phyloP scores from a whole-genome alignment of 495 filamentous ascomycete species.

The Penicillium macrosclerotiorum region DNA sequence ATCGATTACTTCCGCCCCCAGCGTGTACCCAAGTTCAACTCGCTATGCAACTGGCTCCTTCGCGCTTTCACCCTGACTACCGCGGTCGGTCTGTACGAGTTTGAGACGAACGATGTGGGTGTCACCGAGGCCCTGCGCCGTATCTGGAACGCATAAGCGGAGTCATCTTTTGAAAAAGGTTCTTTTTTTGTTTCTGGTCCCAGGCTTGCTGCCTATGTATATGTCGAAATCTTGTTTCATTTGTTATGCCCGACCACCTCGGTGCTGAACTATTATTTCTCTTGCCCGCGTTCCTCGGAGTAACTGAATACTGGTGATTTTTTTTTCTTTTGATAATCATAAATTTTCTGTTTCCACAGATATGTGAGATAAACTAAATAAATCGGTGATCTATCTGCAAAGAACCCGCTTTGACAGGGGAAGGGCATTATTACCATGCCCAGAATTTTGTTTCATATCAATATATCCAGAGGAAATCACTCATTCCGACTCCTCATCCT shows the following conservation, averaged over 20 bases:
- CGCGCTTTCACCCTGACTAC: constrained; percentile 76
- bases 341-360: too few species aligned
- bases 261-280: constrained; percentile 14
- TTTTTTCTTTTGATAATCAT: too few species aligned
- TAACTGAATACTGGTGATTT: constrained; percentile 11
- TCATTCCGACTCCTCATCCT: constrained; percentile 25
- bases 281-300: constrained; percentile 1
- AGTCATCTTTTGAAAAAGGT: constrained; percentile 21
- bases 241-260: constrained; percentile 25
- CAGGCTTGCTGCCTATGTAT: constrained; percentile 34
- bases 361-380: too few species aligned
- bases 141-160: constrained; percentile 70
- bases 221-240: constrained; percentile 31
- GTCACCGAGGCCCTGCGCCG: constrained; percentile 84
- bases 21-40: constrained; percentile 64
- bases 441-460: neutral
- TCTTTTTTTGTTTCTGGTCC: constrained; percentile 28
- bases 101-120: constrained; percentile 99
- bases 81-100: constrained; percentile 89
- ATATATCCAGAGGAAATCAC: neutral
- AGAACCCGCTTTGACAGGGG: neutral
- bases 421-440: neutral
- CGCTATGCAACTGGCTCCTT: constrained; percentile 69
- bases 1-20: constrained; percentile 84
- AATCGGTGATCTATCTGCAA: constrained; percentile 9